Evolutionary conservation across 2,329 filamentous ascomycete genomes (phyloP).

Genomic region (Chalaropsis thielavioides): DNA sequence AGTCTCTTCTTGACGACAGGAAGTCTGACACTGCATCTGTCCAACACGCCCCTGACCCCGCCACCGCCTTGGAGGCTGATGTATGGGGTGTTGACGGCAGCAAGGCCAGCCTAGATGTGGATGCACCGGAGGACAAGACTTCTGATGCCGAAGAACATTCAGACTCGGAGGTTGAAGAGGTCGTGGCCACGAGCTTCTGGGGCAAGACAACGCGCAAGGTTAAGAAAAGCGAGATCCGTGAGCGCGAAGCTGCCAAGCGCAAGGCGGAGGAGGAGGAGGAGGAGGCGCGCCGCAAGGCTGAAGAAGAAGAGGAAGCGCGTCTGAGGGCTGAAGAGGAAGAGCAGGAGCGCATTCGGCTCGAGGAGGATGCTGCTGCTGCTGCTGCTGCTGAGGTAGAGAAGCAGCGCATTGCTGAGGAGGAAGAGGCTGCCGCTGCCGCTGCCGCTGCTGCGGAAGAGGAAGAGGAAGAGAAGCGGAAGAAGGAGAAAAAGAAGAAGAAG

Average conservation of each 20-base stretch:
- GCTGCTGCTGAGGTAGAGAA: slow-evolving; percentile 8
- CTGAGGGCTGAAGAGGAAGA: slow-evolving; percentile 3
- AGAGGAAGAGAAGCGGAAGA: slow-evolving; percentile 22
- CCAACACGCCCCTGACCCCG: slow-evolving; percentile 3
- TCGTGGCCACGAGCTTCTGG: slow-evolving; percentile 24
- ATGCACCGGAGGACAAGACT: slow-evolving; percentile 18
- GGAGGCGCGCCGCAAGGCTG: neutral
- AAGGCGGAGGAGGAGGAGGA: slow-evolving; percentile 13
- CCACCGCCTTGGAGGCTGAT: neutral
- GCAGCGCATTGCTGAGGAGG: slow-evolving; percentile 17
- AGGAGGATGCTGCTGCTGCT: slow-evolving; percentile 1
- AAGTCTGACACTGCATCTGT: slow-evolving; percentile 18
- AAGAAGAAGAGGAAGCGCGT: slow-evolving; percentile 12
- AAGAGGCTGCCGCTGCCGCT: slow-evolving; percentile 6
- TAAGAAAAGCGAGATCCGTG: slow-evolving; percentile 23
- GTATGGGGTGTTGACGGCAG: slow-evolving; percentile 20
- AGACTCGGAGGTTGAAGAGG: slow-evolving; percentile 22
- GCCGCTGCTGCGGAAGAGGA: neutral
- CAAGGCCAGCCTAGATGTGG: slow-evolving; percentile 20
- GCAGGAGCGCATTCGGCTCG: slow-evolving; percentile 1
- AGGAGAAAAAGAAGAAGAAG: slow-evolving; percentile 26
- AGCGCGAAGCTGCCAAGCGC: slow-evolving; percentile 7
- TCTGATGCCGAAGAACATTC: slow-evolving; percentile 18
- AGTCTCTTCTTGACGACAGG: slow-evolving; percentile 19
- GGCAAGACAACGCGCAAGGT: slow-evolving; percentile 23